These are phyloP conservation scores for Populus hybrid DNA, from an alignment of 441 rosid species.

Conservation along the genomic window DNA sequence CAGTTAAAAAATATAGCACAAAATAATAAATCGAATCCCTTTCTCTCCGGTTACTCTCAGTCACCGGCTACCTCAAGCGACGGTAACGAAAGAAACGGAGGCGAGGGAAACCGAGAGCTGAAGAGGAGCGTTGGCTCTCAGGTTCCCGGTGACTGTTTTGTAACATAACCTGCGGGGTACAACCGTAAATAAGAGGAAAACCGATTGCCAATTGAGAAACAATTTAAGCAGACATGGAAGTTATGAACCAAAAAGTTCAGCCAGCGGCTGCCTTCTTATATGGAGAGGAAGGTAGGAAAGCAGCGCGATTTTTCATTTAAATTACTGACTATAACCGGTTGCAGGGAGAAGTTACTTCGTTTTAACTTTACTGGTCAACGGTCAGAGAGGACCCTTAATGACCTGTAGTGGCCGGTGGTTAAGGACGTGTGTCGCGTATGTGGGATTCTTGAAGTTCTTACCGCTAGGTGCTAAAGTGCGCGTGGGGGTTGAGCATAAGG, in stretches of 20 bases:
- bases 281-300: not conserved
- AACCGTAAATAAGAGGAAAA: conserved; percentile 10
- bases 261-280: not conserved
- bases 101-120: conserved; percentile 63
- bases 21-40: not conserved
- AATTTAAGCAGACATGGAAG: conserved; percentile 1
- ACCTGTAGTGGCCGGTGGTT: conserved; percentile 1
- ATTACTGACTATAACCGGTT: conserved; percentile 28
- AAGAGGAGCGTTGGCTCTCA: conserved; percentile 49
- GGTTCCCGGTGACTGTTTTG: conserved; percentile 36
- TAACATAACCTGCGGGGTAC: conserved; percentile 45
- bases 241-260: not conserved
- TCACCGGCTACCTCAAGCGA: conserved; percentile 44
- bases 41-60: too few species aligned
- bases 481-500: not conserved
- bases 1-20: not conserved
- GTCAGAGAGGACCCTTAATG: not conserved
- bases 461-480: conserved; percentile 10
- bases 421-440: not conserved
- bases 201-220: not conserved
- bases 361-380: not conserved
- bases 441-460: not conserved
- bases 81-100: conserved; percentile 55
- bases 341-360: not conserved
- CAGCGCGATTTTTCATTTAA: not conserved